Evolutionary conservation across 805 yeast species (phyloP), one percentile per base, ranked within the genome.

Genomic region (Saturnispora serradocipensis): DNA sequence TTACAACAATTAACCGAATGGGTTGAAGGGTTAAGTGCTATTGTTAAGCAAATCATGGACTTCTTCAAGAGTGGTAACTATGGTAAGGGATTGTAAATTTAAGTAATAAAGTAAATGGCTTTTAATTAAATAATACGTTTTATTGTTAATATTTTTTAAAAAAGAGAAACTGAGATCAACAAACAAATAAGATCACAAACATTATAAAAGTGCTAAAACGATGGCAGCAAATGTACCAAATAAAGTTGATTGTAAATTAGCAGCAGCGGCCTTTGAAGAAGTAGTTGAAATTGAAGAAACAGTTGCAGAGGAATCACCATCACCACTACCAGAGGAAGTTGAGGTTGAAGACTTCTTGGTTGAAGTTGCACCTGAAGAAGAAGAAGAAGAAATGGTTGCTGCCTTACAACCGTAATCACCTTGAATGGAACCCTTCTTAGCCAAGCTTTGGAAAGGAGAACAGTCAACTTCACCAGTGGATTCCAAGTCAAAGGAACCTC

Each of bases 401-500:
- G 82, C 86, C 61, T 77, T 76, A 75, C 95, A 86, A 63, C 71
- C 77, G 76, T 81, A 90, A 76, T 88, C 88, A 80, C 99, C 99
- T 74, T 83, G 88, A 71, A 93, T 82, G 68, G 78, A 86, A 72
- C 95, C 95, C 62, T 77, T 76, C 65, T 73, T 70, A 78, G 87
- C 82, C 67, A 88, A 78, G 51, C 70, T 63, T 69, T 85, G 78
- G 75, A 90, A 88, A 51, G 77, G 74, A 56, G 76, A 68, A 81
- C 99, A 93, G 72, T 88, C 81, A 72, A 88, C 82, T 64, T 85
- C 84, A 67, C 87, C 85, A 43, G 66, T 60, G 55, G 96, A 77
- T 67, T 84, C 84, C 66, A 93, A 77, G 65, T 74, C 73, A 73
- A 90, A 95, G 71, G 96, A 97, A 80, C 99, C 99, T 68, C 81